Conservation (phyloP, 2,329 filamentous ascomycete species). For the Mycocentrospora acerina region DNA sequence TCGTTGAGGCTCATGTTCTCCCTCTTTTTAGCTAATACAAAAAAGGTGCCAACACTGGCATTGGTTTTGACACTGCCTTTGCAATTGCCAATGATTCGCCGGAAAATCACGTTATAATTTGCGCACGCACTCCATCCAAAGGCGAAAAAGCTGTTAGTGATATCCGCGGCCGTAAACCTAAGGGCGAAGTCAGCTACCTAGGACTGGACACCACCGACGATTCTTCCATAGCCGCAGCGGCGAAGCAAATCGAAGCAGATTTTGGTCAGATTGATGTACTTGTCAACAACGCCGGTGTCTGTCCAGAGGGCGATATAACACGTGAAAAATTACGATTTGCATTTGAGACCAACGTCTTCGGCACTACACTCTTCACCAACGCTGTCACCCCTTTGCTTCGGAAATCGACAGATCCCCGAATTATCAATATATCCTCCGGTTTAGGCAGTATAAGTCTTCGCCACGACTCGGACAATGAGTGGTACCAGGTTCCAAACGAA, state of each 20-base stretch:
- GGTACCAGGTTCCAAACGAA: conserved; percentile 6
- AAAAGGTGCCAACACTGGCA: conserved; percentile 40
- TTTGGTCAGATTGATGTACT: conserved; percentile 67
- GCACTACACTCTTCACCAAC: conserved; percentile 35
- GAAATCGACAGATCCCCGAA: conserved; percentile 26
- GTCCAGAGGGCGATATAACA: conserved; percentile 15
- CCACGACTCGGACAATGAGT: conserved; percentile 10
- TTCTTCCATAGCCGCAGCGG: conserved; percentile 35
- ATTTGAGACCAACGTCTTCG: conserved; percentile 44
- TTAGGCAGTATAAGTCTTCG: conserved; percentile 37
- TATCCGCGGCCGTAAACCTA: conserved; percentile 26
- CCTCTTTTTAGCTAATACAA: no score
- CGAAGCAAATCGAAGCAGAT: conserved; percentile 30
- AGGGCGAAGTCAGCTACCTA: conserved; percentile 36
- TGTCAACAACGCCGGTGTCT: conserved; percentile 79
- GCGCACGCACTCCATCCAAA: conserved; percentile 35
- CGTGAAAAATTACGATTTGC: conserved; percentile 21
- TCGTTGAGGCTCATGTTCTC: no score
- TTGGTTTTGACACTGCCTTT: conserved; percentile 38
- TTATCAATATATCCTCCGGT: conserved; percentile 41
- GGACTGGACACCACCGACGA: conserved; percentile 41
- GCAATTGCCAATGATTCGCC: conserved; percentile 27
- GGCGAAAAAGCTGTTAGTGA: conserved; percentile 32
- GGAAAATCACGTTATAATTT: conserved; percentile 41
- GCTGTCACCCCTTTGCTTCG: conserved; percentile 38